Conservation (phyloP, 305 asterid species). For the Galium porrigens region DNA sequence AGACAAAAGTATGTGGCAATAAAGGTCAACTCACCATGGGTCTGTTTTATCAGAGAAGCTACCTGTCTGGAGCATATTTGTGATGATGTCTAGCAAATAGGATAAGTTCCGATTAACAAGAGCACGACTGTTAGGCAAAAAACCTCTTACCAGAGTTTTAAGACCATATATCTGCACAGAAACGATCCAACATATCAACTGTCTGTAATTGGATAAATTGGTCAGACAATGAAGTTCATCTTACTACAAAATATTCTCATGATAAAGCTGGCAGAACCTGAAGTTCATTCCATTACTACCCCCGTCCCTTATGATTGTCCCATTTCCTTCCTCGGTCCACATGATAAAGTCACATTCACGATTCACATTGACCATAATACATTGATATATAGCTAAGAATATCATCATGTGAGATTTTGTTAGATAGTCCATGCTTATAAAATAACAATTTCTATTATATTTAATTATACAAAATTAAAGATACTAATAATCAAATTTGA, state of each 20-base stretch:
- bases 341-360: not conserved
- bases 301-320: not conserved
- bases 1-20: not conserved
- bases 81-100: slow-evolving; percentile 46
- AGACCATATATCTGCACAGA: slow-evolving; percentile 67
- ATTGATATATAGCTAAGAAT: not conserved
- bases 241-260: not conserved
- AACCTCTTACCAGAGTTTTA: slow-evolving; percentile 63
- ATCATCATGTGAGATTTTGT: not conserved
- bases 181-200: slow-evolving; percentile 11
- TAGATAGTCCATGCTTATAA: not conserved
- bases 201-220: not conserved
- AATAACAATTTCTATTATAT: not conserved
- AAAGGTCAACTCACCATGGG: slow-evolving; percentile 37
- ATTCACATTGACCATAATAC: not conserved
- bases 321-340: not conserved
- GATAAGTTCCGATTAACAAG: slow-evolving; percentile 34
- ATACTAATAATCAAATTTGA: not conserved
- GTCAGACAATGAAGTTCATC: not conserved
- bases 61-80: slow-evolving; percentile 46
- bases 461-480: not conserved
- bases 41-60: slow-evolving; percentile 29
- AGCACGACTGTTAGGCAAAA: slow-evolving; percentile 45
- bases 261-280: not conserved
- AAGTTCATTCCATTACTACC: not conserved